Evolutionary conservation across 805 yeast species (phyloP), one percentile per base, ranked within the genome.

Genomic region (Starmerella davenportii): DNA sequence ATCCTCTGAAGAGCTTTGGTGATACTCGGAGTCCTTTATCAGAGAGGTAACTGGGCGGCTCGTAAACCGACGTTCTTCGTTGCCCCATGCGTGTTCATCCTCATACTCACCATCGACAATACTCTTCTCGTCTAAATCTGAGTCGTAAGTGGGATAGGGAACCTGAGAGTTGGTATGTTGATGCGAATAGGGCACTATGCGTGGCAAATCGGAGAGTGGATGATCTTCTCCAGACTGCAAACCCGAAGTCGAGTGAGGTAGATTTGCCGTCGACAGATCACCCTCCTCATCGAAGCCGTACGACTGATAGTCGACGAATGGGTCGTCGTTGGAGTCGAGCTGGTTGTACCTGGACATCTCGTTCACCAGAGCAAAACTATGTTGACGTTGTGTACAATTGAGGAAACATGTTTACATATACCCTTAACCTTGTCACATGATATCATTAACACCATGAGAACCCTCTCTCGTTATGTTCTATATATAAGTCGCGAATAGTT

Each of bases 11-110:
- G 21, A 32, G 3, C 35, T 5, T 33, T 16, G n/a, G 21, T 14
- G 15, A 17, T 15, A 18, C 13, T 25, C 23, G 3, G 30, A 17
- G 32, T 13, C 28, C 15, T 28, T 21, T 20, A 38, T 34, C 14
- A 32, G 23, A 7, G 35, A 13, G 9, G 35, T 32, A 5, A 43
- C 43, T 4, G 49, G 50, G 8, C 50, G 39, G 18, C 44, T 45
- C 18, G 49, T 41, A 38, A 40, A 46, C 34, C 44, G 36, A 18
- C 49, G 39, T 38, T 43, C 48, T 21, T 43, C 48, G 29, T 39
- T 35, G 29, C 38, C 42, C 48, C 43, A 53, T 46, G 41, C 48
- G 18, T 37, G 36, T 16, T 40, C 49, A 14, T 40, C 52, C 49
- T 34, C 30, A 35, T 39, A 34, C 30, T 41, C 42, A 21, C 47